Percentiles rank a stretch among this genome's conserved stretches.
phyloP scores from a whole-genome alignment of 73 alveolate species.

The Paramecium primaurelia region DNA sequence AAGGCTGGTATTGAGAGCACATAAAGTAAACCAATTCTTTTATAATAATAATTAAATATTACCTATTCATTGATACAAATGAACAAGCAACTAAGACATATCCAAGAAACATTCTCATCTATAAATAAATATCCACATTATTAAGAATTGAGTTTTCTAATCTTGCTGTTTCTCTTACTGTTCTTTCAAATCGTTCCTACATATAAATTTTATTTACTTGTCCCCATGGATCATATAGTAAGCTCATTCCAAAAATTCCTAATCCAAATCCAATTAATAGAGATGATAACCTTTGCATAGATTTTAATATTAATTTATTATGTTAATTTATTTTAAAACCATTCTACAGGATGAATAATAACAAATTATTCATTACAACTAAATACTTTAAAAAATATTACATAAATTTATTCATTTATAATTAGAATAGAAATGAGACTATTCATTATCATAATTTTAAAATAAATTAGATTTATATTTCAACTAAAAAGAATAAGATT shows the following conservation, averaged over 20 bases:
- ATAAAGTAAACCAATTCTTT: slow-evolving; percentile 12
- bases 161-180: slow-evolving; percentile 38
- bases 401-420: too few species aligned
- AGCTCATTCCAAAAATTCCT: slow-evolving; percentile 15
- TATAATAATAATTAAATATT: too few species aligned
- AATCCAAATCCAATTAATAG: slow-evolving; percentile 7
- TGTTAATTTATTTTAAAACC: neutral
- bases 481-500: too few species aligned
- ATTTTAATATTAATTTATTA: neutral
- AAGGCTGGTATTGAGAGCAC: neutral
- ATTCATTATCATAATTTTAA: too few species aligned
- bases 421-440: too few species aligned
- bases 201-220: neutral
- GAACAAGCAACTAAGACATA: neutral
- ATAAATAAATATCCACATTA: neutral
- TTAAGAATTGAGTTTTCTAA: neutral
- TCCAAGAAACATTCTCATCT: neutral
- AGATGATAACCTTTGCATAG: neutral
- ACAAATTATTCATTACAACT: neutral
- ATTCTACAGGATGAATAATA: neutral
- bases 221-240: neutral
- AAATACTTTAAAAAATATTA: neutral
- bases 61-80: slow-evolving; percentile 34
- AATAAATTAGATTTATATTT: too few species aligned
- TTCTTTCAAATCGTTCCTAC: slow-evolving; percentile 41